Base-by-base conservation (phyloP, 2,329 filamentous ascomycete species). In the Hypoxylon sp. region DNA sequence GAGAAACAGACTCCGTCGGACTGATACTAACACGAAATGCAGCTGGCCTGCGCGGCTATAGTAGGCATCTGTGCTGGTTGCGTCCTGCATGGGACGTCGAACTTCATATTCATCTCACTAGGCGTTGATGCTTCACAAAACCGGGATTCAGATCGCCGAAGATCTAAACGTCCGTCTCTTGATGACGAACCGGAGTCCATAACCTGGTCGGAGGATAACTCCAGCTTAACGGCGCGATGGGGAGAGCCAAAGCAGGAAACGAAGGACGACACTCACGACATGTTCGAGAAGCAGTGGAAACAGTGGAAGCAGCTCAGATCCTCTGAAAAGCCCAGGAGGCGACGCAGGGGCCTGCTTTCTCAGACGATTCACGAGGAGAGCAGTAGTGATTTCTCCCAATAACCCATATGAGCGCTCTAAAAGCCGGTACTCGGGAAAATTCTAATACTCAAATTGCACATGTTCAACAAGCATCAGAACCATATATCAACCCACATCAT, bases 361-460 rank as follows among this genome's bases (percentile, higher is more conserved):
- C 88, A 91, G 76, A 91, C 89, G 0, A 93, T 94, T 68, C 85
- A 91, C 63, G 91, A 92, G 78, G 91, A 93, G 76, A 90, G 91
- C 56, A 90, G 92, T 76, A 88, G 85, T 22, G 85, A 85, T 56
- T 74, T 73, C 14, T 70, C 67, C 31, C 74, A 63, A 70, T 35
- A 10, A 47, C n/a, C 39, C 42, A n/a, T 11, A 22, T 11, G 24
- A 31, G 11, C 14, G 10, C 10, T 14, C 5, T 47, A 14, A 14
- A 39, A 51, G 48, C 29, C 17, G 35, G 39, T 33, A 4, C n/a
- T 39, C 24, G 14, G 3, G 1, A 47, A 22, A 46, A 9, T 8
- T 19, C 26, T 14, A 14, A 5, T 19, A 31, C 35, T 31, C 29
- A 5, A 31, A 26, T 61, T 39, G 22, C 46, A 54, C 37, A 44